Evolutionary conservation across 768 basidiomycete species (phyloP).

Genomic region (Punctularia strigosozonata): DNA sequence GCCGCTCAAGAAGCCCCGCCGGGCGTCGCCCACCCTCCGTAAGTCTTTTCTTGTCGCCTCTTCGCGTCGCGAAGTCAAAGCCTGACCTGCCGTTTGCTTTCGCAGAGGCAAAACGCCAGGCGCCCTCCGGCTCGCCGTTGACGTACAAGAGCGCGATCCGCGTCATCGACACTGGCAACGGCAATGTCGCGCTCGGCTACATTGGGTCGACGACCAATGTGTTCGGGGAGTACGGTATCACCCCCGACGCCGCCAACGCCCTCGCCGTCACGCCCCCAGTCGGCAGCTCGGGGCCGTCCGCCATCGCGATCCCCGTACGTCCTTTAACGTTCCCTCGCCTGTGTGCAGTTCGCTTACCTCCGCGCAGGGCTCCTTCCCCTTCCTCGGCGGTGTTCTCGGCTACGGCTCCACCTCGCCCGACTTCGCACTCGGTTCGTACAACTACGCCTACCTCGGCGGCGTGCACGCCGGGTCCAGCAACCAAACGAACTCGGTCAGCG

Average conservation of each 20-base stretch:
- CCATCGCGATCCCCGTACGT: constrained; percentile 2
- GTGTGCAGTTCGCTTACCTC: constrained; percentile 7
- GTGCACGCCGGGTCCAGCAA: too few species aligned
- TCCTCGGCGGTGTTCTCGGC: too few species aligned
- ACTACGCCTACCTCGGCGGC: too few species aligned
- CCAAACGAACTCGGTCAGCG: too few species aligned
- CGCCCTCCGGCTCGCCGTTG: neutral
- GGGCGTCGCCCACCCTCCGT: constrained; percentile 1
- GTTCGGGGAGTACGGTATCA: constrained; percentile 12
- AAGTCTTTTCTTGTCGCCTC: constrained; percentile 1
- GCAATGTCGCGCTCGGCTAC: constrained; percentile 3
- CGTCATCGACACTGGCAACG: constrained; percentile 5
- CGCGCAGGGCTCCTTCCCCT: too few species aligned
- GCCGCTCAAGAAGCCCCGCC: constrained; percentile 10
- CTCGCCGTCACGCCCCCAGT: constrained; percentile 9
- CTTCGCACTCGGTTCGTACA: too few species aligned
- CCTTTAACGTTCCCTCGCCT: constrained; percentile 8
- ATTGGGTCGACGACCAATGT: constrained; percentile 6
- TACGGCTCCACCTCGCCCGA: too few species aligned
- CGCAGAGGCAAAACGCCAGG: too few species aligned
- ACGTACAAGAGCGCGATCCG: constrained; percentile 5
- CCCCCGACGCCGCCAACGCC: constrained; percentile 7
- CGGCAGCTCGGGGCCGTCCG: too few species aligned
- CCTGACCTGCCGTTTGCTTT: too few species aligned
- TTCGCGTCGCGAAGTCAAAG: constrained; percentile 5